A percentile compares a stretch with the other conserved stretches of the same genome.
Conservation (phyloP, 129 eudicot genomes). For the Rutidosis leptorrhynchoides region DNA sequence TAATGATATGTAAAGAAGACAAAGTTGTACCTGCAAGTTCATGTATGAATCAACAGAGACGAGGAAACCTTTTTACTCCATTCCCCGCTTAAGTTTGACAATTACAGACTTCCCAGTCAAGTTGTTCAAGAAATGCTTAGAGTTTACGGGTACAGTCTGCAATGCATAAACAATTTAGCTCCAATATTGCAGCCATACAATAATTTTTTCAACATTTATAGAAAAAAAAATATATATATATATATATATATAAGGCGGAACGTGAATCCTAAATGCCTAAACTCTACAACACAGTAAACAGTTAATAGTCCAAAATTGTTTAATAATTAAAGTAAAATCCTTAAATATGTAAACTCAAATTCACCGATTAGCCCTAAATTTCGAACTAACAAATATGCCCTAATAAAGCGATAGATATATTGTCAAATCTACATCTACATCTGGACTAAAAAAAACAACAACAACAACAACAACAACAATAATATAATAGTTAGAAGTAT, state of each 20-base stretch:
- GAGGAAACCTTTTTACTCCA: slow-evolving; percentile 89
- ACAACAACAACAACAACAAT: too few relatives aligned
- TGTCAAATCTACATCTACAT: slow-evolving; percentile 10
- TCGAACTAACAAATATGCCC: background rate
- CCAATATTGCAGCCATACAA: background rate
- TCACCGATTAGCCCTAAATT: slow-evolving; percentile 2
- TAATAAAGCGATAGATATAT: slow-evolving; percentile 14
- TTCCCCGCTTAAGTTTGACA: slow-evolving; percentile 89
- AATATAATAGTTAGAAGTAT: too few relatives aligned
- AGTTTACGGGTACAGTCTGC: slow-evolving; percentile 81
- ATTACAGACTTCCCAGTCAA: slow-evolving; percentile 80
- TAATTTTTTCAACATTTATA: background rate
- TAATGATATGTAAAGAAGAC: background rate
- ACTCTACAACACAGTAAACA: background rate
- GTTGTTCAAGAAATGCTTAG: slow-evolving; percentile 85
- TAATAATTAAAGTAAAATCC: slow-evolving; percentile 1
- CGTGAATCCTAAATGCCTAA: background rate
- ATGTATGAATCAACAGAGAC: slow-evolving; percentile 87
- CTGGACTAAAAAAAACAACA: background rate
- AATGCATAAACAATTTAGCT: slow-evolving; percentile 18
- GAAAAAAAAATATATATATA: too few relatives aligned
- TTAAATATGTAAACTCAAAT: background rate
- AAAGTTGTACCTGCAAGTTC: slow-evolving; percentile 67
- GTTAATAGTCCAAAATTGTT: slow-evolving; percentile 1
- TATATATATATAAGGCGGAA: background rate